Conservation (phyloP, 768 basidiomycete genomes). For the Leccinum sublutescens region DNA sequence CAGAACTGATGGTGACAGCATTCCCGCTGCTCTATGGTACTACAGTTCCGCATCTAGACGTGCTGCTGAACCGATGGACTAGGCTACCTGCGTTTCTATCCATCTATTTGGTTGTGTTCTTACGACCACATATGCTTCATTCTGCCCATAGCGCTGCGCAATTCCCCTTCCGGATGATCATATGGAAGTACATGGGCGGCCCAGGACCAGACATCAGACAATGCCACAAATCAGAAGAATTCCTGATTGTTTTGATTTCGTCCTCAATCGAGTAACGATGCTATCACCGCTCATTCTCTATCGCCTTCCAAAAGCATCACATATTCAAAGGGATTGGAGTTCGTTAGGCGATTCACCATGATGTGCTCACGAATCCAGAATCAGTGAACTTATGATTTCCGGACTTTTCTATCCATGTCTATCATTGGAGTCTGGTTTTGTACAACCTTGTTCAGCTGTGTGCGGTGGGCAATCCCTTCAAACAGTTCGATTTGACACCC, state of each 20-base stretch:
- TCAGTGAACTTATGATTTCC: not conserved
- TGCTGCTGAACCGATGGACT: too few relatives aligned
- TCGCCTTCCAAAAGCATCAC: not conserved
- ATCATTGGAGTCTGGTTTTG: too few relatives aligned
- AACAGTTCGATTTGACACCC: too few relatives aligned
- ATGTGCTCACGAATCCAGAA: too few relatives aligned
- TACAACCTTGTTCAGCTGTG: not conserved
- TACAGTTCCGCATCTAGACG: too few relatives aligned
- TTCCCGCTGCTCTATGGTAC: too few relatives aligned
- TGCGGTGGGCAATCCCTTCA: not conserved
- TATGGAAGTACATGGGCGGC: not conserved
- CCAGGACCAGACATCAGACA: not conserved
- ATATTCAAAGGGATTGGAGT: not conserved
- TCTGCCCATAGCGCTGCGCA: not conserved
- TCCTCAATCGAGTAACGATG: not conserved
- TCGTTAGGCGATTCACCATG: too few relatives aligned
- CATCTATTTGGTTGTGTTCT: too few relatives aligned
- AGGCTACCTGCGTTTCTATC: too few relatives aligned
- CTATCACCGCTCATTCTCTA: not conserved
- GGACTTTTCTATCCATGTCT: not conserved
- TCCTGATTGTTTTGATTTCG: not conserved
- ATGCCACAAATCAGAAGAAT: not conserved
- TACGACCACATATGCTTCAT: not conserved
- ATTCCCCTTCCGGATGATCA: not conserved
- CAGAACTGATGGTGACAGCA: too few relatives aligned